These are phyloP conservation scores for Akanthomyces uredinophilus DNA, from an alignment of 2,329 filamentous ascomycete genomes.

Conservation along the genomic window DNA sequence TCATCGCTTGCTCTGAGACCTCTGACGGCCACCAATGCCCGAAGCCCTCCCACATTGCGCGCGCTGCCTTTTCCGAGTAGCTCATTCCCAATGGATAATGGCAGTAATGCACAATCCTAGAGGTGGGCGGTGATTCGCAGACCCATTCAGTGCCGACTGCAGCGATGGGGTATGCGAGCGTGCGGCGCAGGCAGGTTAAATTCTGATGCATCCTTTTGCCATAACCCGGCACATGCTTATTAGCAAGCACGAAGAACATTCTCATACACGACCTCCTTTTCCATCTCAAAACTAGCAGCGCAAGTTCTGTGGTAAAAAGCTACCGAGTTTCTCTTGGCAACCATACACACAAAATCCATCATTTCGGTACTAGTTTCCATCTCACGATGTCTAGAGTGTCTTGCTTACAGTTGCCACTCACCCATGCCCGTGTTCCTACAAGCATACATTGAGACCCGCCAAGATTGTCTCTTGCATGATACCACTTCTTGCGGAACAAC, in stretches of 20 bases:
- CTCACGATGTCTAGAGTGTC: background rate
- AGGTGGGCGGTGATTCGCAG: background rate
- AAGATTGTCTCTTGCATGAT: background rate
- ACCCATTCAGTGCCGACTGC: background rate
- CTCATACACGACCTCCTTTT: background rate
- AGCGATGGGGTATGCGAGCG: background rate
- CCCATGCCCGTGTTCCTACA: background rate
- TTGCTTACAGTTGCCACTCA: background rate
- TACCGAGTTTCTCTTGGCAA: background rate
- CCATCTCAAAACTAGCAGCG: background rate
- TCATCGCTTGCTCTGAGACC: background rate
- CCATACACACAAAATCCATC: background rate
- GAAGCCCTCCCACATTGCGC: background rate
- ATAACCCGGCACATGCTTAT: background rate
- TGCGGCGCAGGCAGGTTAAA: background rate
- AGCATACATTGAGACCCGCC: background rate
- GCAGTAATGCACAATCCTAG: background rate
- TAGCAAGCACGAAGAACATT: background rate
- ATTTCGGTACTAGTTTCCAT: background rate
- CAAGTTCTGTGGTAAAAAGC: background rate
- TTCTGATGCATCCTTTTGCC: background rate
- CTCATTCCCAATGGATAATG: background rate
- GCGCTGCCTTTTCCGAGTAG: background rate
- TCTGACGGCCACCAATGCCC: background rate
- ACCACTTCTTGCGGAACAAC: background rate